A percentile compares a stretch with the other conserved stretches of the same genome.
These are phyloP conservation scores for Colletotrichum cereale DNA, from an alignment of 2,329 filamentous ascomycete species.

Conservation along the genomic window DNA sequence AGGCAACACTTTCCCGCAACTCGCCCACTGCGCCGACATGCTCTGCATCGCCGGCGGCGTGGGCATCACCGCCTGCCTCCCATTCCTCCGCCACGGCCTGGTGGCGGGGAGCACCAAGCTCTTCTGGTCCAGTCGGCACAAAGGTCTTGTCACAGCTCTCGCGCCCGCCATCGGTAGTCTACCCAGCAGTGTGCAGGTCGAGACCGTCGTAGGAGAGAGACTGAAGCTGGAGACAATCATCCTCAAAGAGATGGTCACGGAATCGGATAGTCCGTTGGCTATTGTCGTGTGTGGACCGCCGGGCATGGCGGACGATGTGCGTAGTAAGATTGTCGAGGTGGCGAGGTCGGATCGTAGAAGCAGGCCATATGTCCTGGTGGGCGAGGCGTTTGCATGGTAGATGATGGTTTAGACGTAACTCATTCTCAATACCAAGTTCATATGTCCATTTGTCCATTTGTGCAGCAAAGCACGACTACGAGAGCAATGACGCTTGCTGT, in stretches of 20 bases:
- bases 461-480: no score
- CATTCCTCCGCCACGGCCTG: background rate
- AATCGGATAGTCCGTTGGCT: conserved; percentile 9
- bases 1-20: conserved; percentile 5
- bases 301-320: conserved; percentile 41
- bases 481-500: no score
- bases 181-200: conserved; percentile 24
- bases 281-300: conserved; percentile 41
- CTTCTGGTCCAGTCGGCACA: conserved; percentile 20
- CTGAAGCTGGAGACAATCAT: conserved; percentile 20
- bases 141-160: conserved; percentile 13
- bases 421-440: no score
- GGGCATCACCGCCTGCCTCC: conserved; percentile 26
- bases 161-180: conserved; percentile 11
- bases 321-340: conserved; percentile 35
- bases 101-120: background rate
- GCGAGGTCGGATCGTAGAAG: conserved; percentile 1
- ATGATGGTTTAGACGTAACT: no score
- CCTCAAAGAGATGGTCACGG: conserved; percentile 1
- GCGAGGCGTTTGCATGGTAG: conserved; percentile 43
- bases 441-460: no score
- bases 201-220: conserved; percentile 26
- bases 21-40: conserved; percentile 23
- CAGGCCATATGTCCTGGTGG: conserved; percentile 36
- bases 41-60: conserved; percentile 33